phyloP scores from a whole-genome alignment of 495 filamentous ascomycete species.

The Hypoxylon fragiforme region DNA sequence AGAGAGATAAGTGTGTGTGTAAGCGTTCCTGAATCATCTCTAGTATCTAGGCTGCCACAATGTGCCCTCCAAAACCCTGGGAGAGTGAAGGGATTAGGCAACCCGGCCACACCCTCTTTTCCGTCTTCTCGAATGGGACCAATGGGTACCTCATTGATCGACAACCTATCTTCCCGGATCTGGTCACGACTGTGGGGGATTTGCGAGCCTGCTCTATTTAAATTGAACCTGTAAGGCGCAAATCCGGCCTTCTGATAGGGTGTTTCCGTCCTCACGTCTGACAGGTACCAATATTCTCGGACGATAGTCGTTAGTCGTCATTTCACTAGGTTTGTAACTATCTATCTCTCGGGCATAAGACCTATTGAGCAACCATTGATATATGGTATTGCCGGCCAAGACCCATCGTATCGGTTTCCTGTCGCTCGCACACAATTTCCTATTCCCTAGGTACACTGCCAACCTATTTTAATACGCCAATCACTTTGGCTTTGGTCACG shows the following conservation, averaged over 20 bases:
- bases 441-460: too few relatives aligned
- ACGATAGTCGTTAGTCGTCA: too few relatives aligned
- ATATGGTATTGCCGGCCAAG: background rate
- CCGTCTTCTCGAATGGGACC: slow-evolving; percentile 17
- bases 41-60: slow-evolving; percentile 6
- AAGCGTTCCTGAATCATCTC: slow-evolving; percentile 8
- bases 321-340: too few relatives aligned
- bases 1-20: too few relatives aligned
- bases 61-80: slow-evolving; percentile 11
- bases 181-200: slow-evolving; percentile 28
- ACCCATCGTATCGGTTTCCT: slow-evolving; percentile 5
- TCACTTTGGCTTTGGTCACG: slow-evolving; percentile 25
- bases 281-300: slow-evolving; percentile 20
- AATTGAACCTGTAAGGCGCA: slow-evolving; percentile 12
- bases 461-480: slow-evolving; percentile 24
- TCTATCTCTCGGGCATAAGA: background rate
- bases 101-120: slow-evolving; percentile 28
- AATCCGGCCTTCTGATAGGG: background rate
- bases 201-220: slow-evolving; percentile 26
- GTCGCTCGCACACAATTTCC: slow-evolving; percentile 16
- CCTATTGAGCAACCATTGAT: slow-evolving; percentile 4
- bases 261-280: slow-evolving; percentile 9
- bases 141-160: slow-evolving; percentile 12
- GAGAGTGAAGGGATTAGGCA: slow-evolving; percentile 29
- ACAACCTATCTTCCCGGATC: slow-evolving; percentile 11